Evolutionary conservation across 106 monocot species (phyloP).

Genomic region (Acanthochlamys bracteata): DNA sequence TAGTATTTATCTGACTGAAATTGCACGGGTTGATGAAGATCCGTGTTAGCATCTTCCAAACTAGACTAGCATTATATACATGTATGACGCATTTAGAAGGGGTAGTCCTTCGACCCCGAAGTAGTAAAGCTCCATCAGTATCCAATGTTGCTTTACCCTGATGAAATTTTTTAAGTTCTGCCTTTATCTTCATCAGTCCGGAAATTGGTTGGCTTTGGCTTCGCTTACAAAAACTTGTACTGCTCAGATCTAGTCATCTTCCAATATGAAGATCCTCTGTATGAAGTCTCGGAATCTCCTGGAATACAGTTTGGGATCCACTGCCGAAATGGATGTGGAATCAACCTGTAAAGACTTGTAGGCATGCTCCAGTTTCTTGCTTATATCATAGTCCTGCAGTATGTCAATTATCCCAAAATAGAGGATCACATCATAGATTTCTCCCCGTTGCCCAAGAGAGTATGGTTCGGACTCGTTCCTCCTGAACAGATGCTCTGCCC

Average conservation of each 20-base stretch:
- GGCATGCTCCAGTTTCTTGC: constrained; percentile 50
- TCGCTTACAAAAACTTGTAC: neutral
- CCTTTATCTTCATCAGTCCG: neutral
- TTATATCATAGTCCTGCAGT: constrained; percentile 45
- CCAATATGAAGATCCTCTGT: constrained; percentile 28
- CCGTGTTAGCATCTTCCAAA: too few species aligned
- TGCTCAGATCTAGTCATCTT: constrained; percentile 5
- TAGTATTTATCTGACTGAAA: neutral
- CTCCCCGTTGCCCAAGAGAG: constrained; percentile 15
- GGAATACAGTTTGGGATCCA: constrained; percentile 50
- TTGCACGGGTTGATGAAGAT: too few species aligned
- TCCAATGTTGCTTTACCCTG: neutral
- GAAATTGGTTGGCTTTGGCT: neutral
- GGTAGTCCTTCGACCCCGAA: too few species aligned
- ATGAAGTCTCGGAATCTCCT: constrained; percentile 50
- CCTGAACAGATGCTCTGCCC: constrained; percentile 44
- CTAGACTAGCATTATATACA: neutral
- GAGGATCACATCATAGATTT: constrained; percentile 42
- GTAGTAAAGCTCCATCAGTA: neutral
- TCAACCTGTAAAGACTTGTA: constrained; percentile 60
- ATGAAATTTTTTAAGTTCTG: too few species aligned
- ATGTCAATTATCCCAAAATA: constrained; percentile 58
- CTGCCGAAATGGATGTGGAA: constrained; percentile 45
- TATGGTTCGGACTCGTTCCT: constrained; percentile 33
- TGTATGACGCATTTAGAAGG: neutral